phyloP scores from a whole-genome alignment of 805 yeast genomes.

The Maudiozyma bulderi region DNA sequence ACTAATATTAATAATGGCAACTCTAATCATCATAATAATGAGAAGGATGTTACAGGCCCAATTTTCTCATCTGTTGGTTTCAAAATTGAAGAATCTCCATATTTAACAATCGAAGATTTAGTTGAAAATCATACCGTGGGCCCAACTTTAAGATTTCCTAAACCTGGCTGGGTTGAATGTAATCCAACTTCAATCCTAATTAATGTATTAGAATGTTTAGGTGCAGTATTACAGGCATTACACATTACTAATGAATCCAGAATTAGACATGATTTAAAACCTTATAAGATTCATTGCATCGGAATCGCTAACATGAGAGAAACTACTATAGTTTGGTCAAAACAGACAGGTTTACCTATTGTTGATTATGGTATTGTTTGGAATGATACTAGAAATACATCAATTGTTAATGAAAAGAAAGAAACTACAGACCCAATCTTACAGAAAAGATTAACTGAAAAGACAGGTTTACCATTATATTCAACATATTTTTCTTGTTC shows the following conservation, averaged over 20 bases:
- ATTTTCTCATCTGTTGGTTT: slow-evolving; percentile 70
- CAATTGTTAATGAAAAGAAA: slow-evolving; percentile 54
- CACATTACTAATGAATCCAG: slow-evolving; percentile 47
- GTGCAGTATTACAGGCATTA: slow-evolving; percentile 49
- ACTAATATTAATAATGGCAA: slow-evolving; percentile 4
- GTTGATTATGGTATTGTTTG: slow-evolving; percentile 82
- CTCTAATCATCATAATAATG: background rate
- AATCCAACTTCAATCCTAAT: slow-evolving; percentile 69
- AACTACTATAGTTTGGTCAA: slow-evolving; percentile 83
- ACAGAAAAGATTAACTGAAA: slow-evolving; percentile 48
- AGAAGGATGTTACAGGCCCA: slow-evolving; percentile 28
- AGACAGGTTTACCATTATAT: slow-evolving; percentile 70
- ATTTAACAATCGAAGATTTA: slow-evolving; percentile 53
- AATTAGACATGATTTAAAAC: slow-evolving; percentile 34
- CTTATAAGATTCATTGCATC: slow-evolving; percentile 58
- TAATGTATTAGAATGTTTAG: slow-evolving; percentile 72
- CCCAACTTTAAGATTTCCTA: slow-evolving; percentile 69
- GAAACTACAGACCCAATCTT: slow-evolving; percentile 43
- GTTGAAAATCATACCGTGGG: slow-evolving; percentile 32
- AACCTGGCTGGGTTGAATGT: slow-evolving; percentile 92
- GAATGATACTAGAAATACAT: slow-evolving; percentile 86
- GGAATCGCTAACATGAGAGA: slow-evolving; percentile 96
- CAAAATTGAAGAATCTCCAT: slow-evolving; percentile 49
- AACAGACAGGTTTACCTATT: slow-evolving; percentile 70
- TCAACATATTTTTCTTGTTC: slow-evolving; percentile 89